Conservation (phyloP, 2,329 filamentous ascomycete species). For the Pseudogymnoascus sp. region DNA sequence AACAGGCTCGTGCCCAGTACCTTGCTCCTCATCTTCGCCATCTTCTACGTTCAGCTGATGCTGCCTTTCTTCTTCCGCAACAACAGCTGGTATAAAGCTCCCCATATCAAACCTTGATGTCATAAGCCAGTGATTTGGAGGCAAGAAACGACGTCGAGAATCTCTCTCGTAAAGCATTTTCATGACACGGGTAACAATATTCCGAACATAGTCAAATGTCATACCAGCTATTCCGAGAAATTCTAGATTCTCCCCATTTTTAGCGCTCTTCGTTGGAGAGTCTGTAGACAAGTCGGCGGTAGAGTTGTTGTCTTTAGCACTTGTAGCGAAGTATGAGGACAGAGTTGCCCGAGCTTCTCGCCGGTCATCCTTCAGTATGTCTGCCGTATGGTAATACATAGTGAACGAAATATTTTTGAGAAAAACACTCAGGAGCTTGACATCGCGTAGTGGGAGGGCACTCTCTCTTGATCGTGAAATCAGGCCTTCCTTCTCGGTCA, state of each 20-base stretch:
- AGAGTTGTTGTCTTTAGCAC: conserved; percentile 4
- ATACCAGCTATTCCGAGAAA: conserved; percentile 61
- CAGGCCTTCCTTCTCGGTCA: conserved; percentile 32
- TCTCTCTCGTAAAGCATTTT: conserved; percentile 90
- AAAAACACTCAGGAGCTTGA: conserved; percentile 70
- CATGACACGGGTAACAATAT: conserved; percentile 70
- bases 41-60: conserved; percentile 57
- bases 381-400: conserved; percentile 73
- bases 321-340: conserved; percentile 37
- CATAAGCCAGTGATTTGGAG: conserved; percentile 89
- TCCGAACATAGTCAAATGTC: conserved; percentile 69
- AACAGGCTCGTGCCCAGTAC: conserved; percentile 32
- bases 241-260: neutral
- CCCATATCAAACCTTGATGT: conserved; percentile 79
- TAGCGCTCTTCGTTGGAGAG: conserved; percentile 1
- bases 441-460: conserved; percentile 61
- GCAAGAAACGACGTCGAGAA: conserved; percentile 77
- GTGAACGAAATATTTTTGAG: conserved; percentile 87
- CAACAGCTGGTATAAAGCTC: conserved; percentile 77
- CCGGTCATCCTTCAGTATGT: conserved; percentile 43
- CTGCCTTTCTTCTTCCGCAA: conserved; percentile 77
- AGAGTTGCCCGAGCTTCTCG: conserved; percentile 31
- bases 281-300: neutral
- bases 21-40: conserved; percentile 44
- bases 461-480: conserved; percentile 49